Percentiles rank a stretch among this genome's conserved stretches.
These are phyloP conservation scores for Amanita muscaria DNA, from an alignment of 768 basidiomycete species.

Conservation along the genomic window DNA sequence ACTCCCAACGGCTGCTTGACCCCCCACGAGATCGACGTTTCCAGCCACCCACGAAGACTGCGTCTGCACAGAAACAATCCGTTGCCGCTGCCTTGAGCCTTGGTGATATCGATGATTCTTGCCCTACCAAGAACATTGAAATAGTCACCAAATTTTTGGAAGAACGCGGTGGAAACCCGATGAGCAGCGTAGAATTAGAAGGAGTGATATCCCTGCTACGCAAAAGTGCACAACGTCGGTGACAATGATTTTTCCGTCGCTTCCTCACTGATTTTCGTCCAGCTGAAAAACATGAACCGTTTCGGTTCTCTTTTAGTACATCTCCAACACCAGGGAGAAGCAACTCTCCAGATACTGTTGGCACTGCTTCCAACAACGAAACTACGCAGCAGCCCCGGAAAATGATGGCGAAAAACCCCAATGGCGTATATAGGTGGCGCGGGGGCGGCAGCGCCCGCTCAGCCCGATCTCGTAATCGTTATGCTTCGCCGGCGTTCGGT, in stretches of 20 bases:
- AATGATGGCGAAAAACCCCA: slow-evolving; percentile 61
- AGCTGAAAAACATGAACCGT: slow-evolving; percentile 40
- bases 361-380: slow-evolving; percentile 14
- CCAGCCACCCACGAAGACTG: slow-evolving; percentile 1
- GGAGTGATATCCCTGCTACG: slow-evolving; percentile 49
- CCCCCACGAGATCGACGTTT: slow-evolving; percentile 8
- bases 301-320: slow-evolving; percentile 51
- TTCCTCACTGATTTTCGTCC: slow-evolving; percentile 5
- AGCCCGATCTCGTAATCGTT: slow-evolving; percentile 46
- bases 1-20: neutral
- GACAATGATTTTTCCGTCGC: neutral
- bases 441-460: slow-evolving; percentile 68
- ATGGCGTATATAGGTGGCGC: slow-evolving; percentile 64
- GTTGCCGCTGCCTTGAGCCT: slow-evolving; percentile 5
- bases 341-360: slow-evolving; percentile 23
- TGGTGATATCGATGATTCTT: slow-evolving; percentile 18
- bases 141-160: slow-evolving; percentile 40
- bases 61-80: slow-evolving; percentile 3
- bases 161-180: slow-evolving; percentile 36
- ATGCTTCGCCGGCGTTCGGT: slow-evolving; percentile 66
- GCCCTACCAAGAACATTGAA: slow-evolving; percentile 37
- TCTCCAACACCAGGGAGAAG: slow-evolving; percentile 31
- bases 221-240: slow-evolving; percentile 39
- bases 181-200: slow-evolving; percentile 44
- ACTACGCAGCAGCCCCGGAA: slow-evolving; percentile 34